Base-by-base conservation (phyloP, 1,139 yeast species). In the Geotrichum macrosporum region DNA sequence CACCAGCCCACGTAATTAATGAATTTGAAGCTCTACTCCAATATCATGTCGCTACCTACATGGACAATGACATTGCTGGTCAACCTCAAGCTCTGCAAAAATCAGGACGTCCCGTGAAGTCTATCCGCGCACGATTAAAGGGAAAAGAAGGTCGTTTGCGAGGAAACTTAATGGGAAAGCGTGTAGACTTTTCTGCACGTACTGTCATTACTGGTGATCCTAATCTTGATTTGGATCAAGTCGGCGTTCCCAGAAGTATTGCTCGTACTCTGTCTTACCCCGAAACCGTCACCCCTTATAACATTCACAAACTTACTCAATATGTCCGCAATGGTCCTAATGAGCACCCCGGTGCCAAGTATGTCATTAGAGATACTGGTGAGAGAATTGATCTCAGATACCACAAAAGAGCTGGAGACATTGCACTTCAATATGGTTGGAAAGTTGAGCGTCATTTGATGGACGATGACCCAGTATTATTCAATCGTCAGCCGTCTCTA, bases 1-100 rank as follows among this genome's bases (percentile, higher is more conserved):
- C 97, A 2, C 98, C 99, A 10, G 96, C 94, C 59, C 98, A 94
- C 66, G 97, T 94, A 44, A 84, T 92, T 57, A 86, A 87, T 65
- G 99, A 94, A 69, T 92, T 94, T 62, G 98, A 94, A 66, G 85
- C 95, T 36, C 77, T 94, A 58, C 74, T 94, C 52, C 99, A 94
- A 64, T 94, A 88, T 68, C 98, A 92, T 62, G 97, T 94, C 43
- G 98, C 99, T n/a, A 92, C 99, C 1, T 92, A 92, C 66, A 92
- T 92, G 99, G 98, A 92, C 70, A 92, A 92, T 65, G 98, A 92
- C 71, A 92, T 92, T 69, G 98, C 98, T n/a, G 98, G 99, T 54
- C 98, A 92, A 70, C 99, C 98, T 0, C 98, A 92, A 68, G 98
- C 99, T 34, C 77, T 92, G 55, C 99, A 94, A 66, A 94, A 94